These are phyloP conservation scores for Vachellia collinsii DNA, from an alignment of 306 rosid species.

Conservation along the genomic window DNA sequence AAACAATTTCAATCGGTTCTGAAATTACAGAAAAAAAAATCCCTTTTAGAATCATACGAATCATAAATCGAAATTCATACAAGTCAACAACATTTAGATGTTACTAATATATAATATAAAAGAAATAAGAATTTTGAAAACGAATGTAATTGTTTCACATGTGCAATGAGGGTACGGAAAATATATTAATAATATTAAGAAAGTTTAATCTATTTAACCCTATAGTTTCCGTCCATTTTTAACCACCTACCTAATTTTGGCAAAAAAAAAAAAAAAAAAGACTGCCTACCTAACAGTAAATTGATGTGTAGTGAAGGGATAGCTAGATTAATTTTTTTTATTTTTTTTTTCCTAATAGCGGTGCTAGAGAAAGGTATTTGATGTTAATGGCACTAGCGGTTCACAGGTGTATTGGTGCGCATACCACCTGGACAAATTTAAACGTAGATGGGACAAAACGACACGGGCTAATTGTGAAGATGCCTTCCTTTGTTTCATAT, in stretches of 20 bases:
- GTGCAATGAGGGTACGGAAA: too few species aligned
- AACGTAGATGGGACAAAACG: not conserved
- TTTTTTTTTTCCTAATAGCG: too few species aligned
- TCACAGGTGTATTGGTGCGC: not conserved
- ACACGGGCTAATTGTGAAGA: not conserved
- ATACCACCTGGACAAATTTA: constrained; percentile 3
- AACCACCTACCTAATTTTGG: too few species aligned
- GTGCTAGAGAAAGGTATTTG: not conserved
- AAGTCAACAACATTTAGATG: not conserved
- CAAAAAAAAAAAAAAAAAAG: too few species aligned
- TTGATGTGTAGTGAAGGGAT: not conserved
- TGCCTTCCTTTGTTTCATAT: not conserved
- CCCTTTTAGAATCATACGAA: too few species aligned
- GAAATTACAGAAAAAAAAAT: too few species aligned
- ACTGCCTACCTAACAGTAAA: not conserved
- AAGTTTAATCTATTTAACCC: not conserved
- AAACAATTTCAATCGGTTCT: too few species aligned
- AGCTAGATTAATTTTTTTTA: too few species aligned
- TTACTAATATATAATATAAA: too few species aligned
- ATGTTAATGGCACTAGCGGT: not conserved
- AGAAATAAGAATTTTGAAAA: too few species aligned
- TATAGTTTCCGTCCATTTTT: not conserved
- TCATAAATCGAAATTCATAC: too few species aligned
- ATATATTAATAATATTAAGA: not conserved
- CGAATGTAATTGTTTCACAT: too few species aligned